These are phyloP conservation scores for Aspergillus proliferans DNA, from an alignment of 2,329 filamentous ascomycete species.

Conservation along the genomic window DNA sequence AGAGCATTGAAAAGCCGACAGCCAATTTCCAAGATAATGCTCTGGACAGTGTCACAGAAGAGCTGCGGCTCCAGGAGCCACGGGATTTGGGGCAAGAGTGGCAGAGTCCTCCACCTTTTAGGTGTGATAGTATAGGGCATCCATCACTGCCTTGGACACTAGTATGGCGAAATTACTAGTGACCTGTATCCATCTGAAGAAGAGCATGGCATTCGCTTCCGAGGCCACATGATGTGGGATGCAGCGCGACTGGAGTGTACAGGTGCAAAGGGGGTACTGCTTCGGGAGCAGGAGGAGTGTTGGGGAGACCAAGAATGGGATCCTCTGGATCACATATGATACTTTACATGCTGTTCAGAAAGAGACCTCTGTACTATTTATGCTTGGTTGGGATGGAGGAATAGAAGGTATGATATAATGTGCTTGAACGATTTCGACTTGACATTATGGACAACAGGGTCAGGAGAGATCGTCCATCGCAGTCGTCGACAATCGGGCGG, in stretches of 20 bases:
- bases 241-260: constrained; percentile 8
- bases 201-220: constrained; percentile 1
- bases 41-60: too few relatives aligned
- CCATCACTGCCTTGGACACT: constrained; percentile 8
- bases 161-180: constrained; percentile 7
- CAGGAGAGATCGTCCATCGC: too few relatives aligned
- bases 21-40: not conserved
- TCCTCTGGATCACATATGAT: too few relatives aligned
- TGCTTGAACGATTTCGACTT: too few relatives aligned
- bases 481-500: too few relatives aligned
- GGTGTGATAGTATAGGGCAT: constrained; percentile 1
- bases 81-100: not conserved
- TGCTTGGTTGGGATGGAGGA: too few relatives aligned
- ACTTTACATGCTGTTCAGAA: too few relatives aligned
- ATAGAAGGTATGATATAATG: too few relatives aligned
- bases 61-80: not conserved
- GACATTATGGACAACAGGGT: too few relatives aligned
- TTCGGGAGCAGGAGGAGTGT: not conserved
- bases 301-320: not conserved
- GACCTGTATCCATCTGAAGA: constrained; percentile 1
- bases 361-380: too few relatives aligned
- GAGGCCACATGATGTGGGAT: constrained; percentile 20
- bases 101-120: constrained; percentile 4
- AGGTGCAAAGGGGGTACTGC: constrained; percentile 2
- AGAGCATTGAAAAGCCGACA: not conserved